These are phyloP conservation scores for Lipomyces spencermartinsiae DNA, from an alignment of 805 yeast genomes.

Conservation along the genomic window DNA sequence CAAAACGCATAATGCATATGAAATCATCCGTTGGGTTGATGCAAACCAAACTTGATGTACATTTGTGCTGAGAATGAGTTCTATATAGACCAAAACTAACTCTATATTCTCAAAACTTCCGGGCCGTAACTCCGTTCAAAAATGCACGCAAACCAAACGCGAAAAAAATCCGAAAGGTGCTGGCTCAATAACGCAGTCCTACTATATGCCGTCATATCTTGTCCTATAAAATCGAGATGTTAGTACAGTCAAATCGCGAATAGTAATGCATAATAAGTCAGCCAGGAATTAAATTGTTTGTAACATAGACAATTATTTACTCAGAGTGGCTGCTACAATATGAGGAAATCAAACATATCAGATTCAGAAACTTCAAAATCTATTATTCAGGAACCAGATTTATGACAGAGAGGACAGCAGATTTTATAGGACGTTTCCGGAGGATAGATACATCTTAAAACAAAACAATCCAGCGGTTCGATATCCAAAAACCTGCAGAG, in stretches of 20 bases:
- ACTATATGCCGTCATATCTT: neutral
- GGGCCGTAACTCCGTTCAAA: neutral
- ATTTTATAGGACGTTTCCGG: neutral
- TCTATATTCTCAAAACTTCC: neutral
- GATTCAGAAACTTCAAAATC: neutral
- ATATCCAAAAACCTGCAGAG: slow-evolving; percentile 4
- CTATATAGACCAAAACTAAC: neutral
- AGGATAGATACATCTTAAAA: neutral
- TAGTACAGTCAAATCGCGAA: neutral
- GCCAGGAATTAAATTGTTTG: neutral
- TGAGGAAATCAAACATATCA: neutral
- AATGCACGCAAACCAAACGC: neutral
- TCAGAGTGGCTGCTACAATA: neutral
- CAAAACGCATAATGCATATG: too few relatives aligned
- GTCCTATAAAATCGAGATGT: neutral
- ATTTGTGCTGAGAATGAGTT: too few relatives aligned
- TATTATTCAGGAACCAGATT: neutral
- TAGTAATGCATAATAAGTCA: neutral
- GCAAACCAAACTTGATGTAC: neutral
- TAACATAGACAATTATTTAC: neutral
- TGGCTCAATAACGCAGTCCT: neutral
- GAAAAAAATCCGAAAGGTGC: neutral
- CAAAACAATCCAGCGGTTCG: neutral
- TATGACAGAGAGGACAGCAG: neutral
- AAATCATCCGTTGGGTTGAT: too few relatives aligned